Evolutionary conservation across 2,329 filamentous ascomycete species (phyloP).

Genomic region (Microsporum ferrugineum): DNA sequence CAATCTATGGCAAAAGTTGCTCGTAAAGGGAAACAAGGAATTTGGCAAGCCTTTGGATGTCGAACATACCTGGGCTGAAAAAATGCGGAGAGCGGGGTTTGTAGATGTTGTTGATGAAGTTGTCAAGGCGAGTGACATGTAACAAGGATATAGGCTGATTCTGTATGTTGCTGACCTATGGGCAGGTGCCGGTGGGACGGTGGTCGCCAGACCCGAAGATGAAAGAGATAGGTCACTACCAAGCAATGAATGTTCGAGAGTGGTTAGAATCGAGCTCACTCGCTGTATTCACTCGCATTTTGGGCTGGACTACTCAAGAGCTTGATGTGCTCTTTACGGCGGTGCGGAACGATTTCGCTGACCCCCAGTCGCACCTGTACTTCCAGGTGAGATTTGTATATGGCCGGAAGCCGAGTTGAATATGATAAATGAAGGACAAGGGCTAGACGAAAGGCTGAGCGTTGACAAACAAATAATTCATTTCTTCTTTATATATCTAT

Average conservation of each 20-base stretch:
- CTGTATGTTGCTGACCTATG: neutral
- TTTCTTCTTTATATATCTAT: neutral
- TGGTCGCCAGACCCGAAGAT: constrained; percentile 15
- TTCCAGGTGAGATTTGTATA: constrained; percentile 16
- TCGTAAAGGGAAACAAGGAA: constrained; percentile 22
- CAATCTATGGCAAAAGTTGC: constrained; percentile 21
- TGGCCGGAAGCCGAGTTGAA: constrained; percentile 18
- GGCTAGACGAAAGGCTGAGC: neutral
- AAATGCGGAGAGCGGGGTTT: constrained; percentile 26
- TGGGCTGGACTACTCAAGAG: constrained; percentile 18
- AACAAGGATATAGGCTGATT: neutral
- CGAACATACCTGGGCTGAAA: constrained; percentile 20
- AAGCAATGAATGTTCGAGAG: constrained; percentile 17
- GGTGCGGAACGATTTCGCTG: constrained; percentile 8
- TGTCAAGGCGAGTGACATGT: constrained; percentile 22
- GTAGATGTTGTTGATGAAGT: constrained; percentile 25
- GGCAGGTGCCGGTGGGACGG: constrained; percentile 35
- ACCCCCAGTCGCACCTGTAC: constrained; percentile 8
- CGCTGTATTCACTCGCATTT: constrained; percentile 18
- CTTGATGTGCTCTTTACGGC: constrained; percentile 7
- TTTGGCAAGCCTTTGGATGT: constrained; percentile 29
- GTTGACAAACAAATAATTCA: neutral
- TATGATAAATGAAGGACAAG: neutral
- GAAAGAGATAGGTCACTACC: constrained; percentile 15
- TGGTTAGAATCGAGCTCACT: constrained; percentile 18